Evolutionary conservation across 345 rosid species (phyloP).

Genomic region (Ailanthus altissimus): DNA sequence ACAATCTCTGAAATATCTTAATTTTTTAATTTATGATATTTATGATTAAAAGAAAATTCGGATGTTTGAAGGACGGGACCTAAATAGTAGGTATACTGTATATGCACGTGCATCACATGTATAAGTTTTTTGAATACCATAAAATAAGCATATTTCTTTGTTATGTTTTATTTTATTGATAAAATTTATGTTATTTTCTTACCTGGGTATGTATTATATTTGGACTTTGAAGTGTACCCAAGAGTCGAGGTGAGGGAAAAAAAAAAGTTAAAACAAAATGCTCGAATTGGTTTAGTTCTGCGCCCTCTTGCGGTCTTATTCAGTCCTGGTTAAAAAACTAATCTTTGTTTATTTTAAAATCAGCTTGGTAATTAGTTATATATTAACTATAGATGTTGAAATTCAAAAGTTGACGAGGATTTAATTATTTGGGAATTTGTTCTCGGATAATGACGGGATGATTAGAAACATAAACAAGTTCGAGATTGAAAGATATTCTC

Average conservation of each 20-base stretch:
- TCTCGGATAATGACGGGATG: constrained; percentile 36
- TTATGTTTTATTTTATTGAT: neutral
- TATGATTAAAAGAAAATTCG: no score
- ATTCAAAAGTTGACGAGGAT: neutral
- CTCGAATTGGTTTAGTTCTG: constrained; percentile 1
- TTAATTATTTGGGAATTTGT: no score
- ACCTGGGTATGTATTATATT: neutral
- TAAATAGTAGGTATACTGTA: no score
- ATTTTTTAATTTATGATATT: no score
- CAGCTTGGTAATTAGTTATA: no score
- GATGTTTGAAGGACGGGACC: no score
- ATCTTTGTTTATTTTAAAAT: neutral
- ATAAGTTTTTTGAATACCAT: no score
- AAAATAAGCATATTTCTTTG: neutral
- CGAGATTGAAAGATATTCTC: constrained; percentile 1
- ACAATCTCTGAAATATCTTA: no score
- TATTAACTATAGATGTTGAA: neutral
- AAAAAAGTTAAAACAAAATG: constrained; percentile 15
- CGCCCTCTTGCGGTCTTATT: constrained; percentile 43
- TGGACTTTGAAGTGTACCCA: constrained; percentile 37
- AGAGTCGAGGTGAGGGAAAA: constrained; percentile 29
- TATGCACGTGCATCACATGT: no score
- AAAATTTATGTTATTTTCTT: neutral
- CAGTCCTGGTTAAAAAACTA: constrained; percentile 35
- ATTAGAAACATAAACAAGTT: constrained; percentile 26